Percentiles rank a stretch among this genome's conserved stretches.
Conservation (phyloP, 805 yeast species). For the Saccharomycopsis babjevae region DNA sequence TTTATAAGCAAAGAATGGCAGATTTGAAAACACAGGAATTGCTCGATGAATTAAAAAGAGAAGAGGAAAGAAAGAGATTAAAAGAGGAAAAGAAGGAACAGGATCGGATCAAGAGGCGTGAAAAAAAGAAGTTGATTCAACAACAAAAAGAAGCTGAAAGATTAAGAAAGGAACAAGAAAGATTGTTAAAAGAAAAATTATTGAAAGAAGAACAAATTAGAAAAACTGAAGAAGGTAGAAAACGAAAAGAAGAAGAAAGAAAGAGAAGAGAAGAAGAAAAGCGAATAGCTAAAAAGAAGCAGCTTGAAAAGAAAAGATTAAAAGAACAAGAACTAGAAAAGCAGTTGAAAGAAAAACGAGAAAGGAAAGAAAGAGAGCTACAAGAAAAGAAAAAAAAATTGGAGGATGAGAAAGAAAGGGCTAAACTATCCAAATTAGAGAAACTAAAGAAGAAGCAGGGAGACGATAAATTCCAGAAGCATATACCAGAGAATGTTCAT, state of each 20-base stretch:
- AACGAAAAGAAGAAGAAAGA: slow-evolving; percentile 15
- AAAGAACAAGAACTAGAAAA: slow-evolving; percentile 10
- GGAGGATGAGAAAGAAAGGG: slow-evolving; percentile 3
- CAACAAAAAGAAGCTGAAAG: slow-evolving; percentile 15
- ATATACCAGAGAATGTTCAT: not conserved
- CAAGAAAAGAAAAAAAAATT: slow-evolving; percentile 5
- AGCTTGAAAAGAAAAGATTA: slow-evolving; percentile 5
- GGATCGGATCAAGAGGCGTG: slow-evolving; percentile 14
- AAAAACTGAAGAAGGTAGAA: slow-evolving; percentile 13
- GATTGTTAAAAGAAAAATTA: slow-evolving; percentile 10
- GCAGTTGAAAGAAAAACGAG: not conserved
- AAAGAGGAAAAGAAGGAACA: slow-evolving; percentile 16
- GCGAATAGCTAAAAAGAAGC: not conserved
- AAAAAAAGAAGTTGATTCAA: slow-evolving; percentile 16
- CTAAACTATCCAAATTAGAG: not conserved
- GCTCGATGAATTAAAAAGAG: slow-evolving; percentile 14
- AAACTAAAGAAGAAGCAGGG: not conserved
- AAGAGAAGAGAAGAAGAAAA: slow-evolving; percentile 13
- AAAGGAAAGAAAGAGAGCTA: slow-evolving; percentile 3
- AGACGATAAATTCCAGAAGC: not conserved
- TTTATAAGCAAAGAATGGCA: slow-evolving; percentile 14
- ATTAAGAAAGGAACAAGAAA: slow-evolving; percentile 14
- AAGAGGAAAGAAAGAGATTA: slow-evolving; percentile 14
- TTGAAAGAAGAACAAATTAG: slow-evolving; percentile 14
- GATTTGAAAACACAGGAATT: slow-evolving; percentile 17